Base-by-base conservation (phyloP, 805 yeast genomes). In the Novakomyces olei region DNA sequence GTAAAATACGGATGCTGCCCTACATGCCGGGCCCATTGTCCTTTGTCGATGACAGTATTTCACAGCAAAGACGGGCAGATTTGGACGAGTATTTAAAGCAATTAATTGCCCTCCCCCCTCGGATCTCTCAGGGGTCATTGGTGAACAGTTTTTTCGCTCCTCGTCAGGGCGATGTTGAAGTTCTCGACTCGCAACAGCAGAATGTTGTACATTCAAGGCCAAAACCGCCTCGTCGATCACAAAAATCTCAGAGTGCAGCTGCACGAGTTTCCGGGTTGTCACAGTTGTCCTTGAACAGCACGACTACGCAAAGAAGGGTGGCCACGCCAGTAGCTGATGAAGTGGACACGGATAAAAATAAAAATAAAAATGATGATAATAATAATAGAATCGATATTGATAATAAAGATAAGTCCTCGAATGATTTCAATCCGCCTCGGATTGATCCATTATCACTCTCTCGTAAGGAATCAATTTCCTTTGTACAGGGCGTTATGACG, bases 1-100 rank as follows among this genome's bases (percentile, higher is more conserved):
- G 76, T 51, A 61, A 69, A 18, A 68, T 70, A 33, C 68, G 98
- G 41, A 72, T 76, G 19, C 61, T 88, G 36, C 98, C 98, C 5
- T 80, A 73, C 41, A 83, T 88, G 46, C 96, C 98, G 0, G 98
- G 96, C 1, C 99, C 98, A 2, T 62, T 85, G 30, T 74, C 91
- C 25, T 77, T 75, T 45, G 92, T 88, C 34, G 80, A 80, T 39
- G 95, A 85, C 53, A 55, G 69, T 10, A 66, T 68, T 25, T 64
- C 74, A 1, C 53, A 58, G 31, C 67, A 65, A 43, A 56, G 76
- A 36, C 58, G 64, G 31, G 62, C 58, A 1, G 69, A 65, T 43
- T 49, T 70, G 36, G 67, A 70, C 44, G 60, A 61, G 19, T 71
- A 70, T 40, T 67, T 71, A 9, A 56, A 59, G 26, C 67, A 65